Evolutionary conservation across 2,329 filamentous ascomycete species (phyloP).

Genomic region (Xylariomycetidae sp.): DNA sequence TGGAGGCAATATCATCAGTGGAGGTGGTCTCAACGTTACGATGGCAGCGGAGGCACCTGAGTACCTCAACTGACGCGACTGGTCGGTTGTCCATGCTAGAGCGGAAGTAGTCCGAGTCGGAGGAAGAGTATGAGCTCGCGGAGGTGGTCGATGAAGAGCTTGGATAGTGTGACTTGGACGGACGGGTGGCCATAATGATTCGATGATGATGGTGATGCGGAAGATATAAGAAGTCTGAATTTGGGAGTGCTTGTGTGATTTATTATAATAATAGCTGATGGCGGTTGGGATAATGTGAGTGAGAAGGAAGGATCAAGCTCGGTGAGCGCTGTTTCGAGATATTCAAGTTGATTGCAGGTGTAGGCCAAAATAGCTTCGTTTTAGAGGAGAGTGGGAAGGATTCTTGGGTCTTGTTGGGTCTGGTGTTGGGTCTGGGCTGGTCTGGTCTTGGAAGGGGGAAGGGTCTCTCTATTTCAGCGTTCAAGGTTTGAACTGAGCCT

Average conservation of each 20-base stretch:
- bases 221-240: background rate
- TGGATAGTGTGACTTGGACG: background rate
- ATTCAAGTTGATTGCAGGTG: background rate
- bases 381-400: background rate
- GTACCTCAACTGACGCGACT: constrained; percentile 51
- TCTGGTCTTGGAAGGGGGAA: too few species aligned
- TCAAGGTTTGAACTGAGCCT: too few species aligned
- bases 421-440: background rate
- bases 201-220: background rate
- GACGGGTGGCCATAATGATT: background rate
- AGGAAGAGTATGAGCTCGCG: background rate
- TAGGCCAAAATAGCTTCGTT: background rate
- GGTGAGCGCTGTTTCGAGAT: background rate
- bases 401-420: background rate
- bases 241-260: background rate
- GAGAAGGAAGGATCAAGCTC: background rate
- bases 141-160: background rate
- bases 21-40: constrained; percentile 57
- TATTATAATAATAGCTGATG: too few species aligned
- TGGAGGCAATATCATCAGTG: constrained; percentile 53
- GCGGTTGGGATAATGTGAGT: background rate
- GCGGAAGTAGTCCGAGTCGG: constrained; percentile 35
- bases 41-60: constrained; percentile 50
- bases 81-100: constrained; percentile 45
- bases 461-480: too few species aligned